A percentile compares a stretch with the other conserved stretches of the same genome.
These are phyloP conservation scores for Ceratocystis lukuohia DNA, from an alignment of 2,329 filamentous ascomycete species.

Conservation along the genomic window DNA sequence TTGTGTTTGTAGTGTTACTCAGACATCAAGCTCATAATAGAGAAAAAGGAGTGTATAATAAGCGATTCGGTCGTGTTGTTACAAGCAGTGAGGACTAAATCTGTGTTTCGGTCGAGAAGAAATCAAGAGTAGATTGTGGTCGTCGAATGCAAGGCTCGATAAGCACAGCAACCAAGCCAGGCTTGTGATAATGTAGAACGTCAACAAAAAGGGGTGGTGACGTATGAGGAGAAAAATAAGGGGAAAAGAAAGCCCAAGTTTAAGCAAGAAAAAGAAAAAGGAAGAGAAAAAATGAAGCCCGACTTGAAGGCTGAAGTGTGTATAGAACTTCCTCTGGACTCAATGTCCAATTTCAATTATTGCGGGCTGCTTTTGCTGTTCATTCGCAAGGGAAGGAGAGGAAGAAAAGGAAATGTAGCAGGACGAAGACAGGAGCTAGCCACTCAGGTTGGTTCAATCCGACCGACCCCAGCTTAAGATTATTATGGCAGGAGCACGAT, in stretches of 20 bases:
- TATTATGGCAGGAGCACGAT: slow-evolving; percentile 6
- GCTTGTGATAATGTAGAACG: not conserved
- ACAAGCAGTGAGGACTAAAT: not conserved
- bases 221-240: not conserved
- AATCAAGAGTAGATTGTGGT: not conserved
- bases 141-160: not conserved
- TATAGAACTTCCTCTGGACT: not conserved
- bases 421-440: not conserved
- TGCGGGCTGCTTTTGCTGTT: not conserved
- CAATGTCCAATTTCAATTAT: not conserved
- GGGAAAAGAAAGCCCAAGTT: not conserved
- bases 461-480: no score
- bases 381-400: not conserved
- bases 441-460: not conserved
- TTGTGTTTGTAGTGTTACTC: not conserved
- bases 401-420: not conserved
- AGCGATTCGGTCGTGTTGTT: not conserved
- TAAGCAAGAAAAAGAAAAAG: not conserved
- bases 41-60: not conserved
- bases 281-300: not conserved
- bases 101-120: not conserved
- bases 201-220: slow-evolving; percentile 7
- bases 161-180: not conserved
- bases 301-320: not conserved
- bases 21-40: slow-evolving; percentile 5